A percentile compares a stretch with the other conserved stretches of the same genome.
Evolutionary conservation across 345 rosid species (phyloP).

Genomic region (Murraya koenigii): DNA sequence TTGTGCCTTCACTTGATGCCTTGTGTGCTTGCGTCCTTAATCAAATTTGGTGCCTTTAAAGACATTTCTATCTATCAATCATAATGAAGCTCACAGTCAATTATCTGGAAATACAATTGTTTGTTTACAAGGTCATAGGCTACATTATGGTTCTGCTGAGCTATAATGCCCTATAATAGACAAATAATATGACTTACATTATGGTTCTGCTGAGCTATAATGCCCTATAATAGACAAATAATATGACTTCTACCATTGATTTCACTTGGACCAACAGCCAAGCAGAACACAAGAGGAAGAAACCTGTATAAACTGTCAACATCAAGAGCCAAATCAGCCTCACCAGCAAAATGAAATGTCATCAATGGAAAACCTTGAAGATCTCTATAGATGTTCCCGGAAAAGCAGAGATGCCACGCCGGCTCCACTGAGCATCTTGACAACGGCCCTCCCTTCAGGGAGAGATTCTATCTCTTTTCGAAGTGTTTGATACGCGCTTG

Average conservation of each 20-base stretch:
- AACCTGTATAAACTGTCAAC: conserved; percentile 33
- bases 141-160: conserved; percentile 39
- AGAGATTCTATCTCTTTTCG: conserved; percentile 14
- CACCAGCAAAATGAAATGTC: conserved; percentile 43
- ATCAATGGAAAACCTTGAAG: conserved; percentile 49
- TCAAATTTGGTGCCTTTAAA: neutral
- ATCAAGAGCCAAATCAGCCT: conserved; percentile 51
- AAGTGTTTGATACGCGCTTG: conserved; percentile 10
- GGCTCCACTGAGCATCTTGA: neutral
- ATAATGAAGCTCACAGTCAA: conserved; percentile 28
- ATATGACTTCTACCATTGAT: too few species aligned
- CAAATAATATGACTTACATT: too few species aligned
- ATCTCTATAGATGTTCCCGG: conserved; percentile 33
- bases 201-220: too few species aligned
- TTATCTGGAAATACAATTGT: conserved; percentile 26
- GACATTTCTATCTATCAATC: neutral
- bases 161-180: conserved; percentile 31
- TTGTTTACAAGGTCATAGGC: conserved; percentile 22
- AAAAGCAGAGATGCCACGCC: conserved; percentile 30
- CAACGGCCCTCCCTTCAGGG: conserved; percentile 8
- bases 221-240: too few species aligned
- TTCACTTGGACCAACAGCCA: conserved; percentile 45
- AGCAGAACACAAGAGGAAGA: conserved; percentile 33
- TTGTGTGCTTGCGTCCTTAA: neutral
- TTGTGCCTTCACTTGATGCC: neutral